phyloP scores from a whole-genome alignment of 805 yeast genomes.

The Lipomyces kockii region DNA sequence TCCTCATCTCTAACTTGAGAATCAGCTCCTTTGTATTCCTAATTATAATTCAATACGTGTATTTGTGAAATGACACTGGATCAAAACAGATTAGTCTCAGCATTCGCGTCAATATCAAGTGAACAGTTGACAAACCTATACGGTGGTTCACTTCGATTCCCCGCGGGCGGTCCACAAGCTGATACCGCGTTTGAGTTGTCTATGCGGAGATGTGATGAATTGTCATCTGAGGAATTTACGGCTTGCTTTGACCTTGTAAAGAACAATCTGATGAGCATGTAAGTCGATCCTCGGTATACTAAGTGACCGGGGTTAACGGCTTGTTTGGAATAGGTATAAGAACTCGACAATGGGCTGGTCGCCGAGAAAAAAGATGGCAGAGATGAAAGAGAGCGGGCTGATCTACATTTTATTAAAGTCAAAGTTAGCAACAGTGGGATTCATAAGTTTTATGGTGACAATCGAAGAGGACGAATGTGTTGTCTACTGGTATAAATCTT shows the following conservation, averaged over 20 bases:
- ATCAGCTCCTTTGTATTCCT: neutral
- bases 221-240: conserved; percentile 18
- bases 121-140: neutral
- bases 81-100: neutral
- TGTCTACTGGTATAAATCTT: conserved; percentile 28
- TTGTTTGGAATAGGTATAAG: conserved; percentile 18
- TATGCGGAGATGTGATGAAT: conserved; percentile 13
- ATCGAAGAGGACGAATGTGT: conserved; percentile 34
- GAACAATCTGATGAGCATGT: conserved; percentile 32
- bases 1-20: neutral
- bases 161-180: neutral
- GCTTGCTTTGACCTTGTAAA: conserved; percentile 33
- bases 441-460: conserved; percentile 37
- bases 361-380: conserved; percentile 23
- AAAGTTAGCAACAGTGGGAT: conserved; percentile 22
- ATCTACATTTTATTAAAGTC: conserved; percentile 28
- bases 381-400: conserved; percentile 36
- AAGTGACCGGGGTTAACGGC: neutral
- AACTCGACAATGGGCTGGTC: conserved; percentile 36
- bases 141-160: neutral
- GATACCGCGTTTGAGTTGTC: neutral
- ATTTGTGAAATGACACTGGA: neutral
- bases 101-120: neutral
- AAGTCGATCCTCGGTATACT: conserved; percentile 1
- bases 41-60: neutral